Conservation (phyloP, 169 alveolate genomes). For the Plasmodium berghei region DNA sequence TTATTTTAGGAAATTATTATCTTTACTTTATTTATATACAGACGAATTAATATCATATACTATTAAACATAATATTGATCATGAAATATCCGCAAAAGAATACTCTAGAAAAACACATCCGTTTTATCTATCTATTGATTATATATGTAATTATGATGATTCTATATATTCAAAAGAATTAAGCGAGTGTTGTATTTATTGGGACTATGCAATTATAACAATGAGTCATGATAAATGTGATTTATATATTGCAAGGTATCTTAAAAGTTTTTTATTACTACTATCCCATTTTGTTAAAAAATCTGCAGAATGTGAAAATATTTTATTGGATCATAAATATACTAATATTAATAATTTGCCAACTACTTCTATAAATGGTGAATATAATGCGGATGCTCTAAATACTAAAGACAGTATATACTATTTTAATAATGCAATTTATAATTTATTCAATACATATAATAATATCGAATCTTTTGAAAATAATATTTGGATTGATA, state of each 20-base stretch:
- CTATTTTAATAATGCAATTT: too few relatives aligned
- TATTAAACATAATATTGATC: slow-evolving; percentile 48
- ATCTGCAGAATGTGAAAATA: background rate
- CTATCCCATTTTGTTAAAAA: slow-evolving; percentile 15
- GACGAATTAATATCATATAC: slow-evolving; percentile 70
- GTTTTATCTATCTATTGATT: slow-evolving; percentile 18
- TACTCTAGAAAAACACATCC: slow-evolving; percentile 49
- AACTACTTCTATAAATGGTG: too few relatives aligned
- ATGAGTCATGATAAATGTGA: slow-evolving; percentile 74
- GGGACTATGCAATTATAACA: slow-evolving; percentile 73
- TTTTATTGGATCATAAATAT: too few relatives aligned
- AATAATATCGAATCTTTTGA: too few relatives aligned
- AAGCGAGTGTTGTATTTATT: slow-evolving; percentile 67
- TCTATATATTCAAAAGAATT: slow-evolving; percentile 19
- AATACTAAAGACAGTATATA: too few relatives aligned
- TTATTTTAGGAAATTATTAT: slow-evolving; percentile 59
- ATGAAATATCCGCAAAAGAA: slow-evolving; percentile 39
- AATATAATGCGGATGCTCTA: too few relatives aligned
- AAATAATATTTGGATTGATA: too few relatives aligned
- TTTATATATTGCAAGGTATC: slow-evolving; percentile 52
- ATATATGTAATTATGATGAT: slow-evolving; percentile 49
- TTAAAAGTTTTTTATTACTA: slow-evolving; percentile 49
- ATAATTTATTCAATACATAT: too few relatives aligned
- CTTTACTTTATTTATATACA: slow-evolving; percentile 64
- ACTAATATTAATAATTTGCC: too few relatives aligned